Evolutionary conservation across 345 rosid species (phyloP), one percentile per base, ranked within the genome.

Genomic region (Geranium rotundifolium): DNA sequence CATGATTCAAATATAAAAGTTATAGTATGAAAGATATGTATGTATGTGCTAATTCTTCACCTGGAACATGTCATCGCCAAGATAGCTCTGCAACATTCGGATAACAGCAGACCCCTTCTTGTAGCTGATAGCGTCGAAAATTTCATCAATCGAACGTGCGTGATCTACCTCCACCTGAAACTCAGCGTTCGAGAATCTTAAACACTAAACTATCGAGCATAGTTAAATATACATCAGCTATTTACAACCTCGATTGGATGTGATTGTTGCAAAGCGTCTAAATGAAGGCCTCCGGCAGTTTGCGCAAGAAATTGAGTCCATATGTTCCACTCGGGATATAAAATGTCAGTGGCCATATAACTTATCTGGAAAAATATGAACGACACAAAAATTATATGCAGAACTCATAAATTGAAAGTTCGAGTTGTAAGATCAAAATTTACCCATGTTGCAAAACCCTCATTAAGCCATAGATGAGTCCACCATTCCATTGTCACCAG

Each of bases 401-500:
- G 7, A 7, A 31, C 37, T 31, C 37, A 31, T 7, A 31, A 2
- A 7, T 7, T 31, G 37, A 31, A 31, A 31, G 37, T 31, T 31
- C 37, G 7, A 31, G 37, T 31, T 31, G 37, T 7, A 31, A 31
- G 37, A 31, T 31, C 7, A 31, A 31, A 31, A n/a, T n/a, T n/a
- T 75, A 80, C 81, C 79, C 79, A 77, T 65, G 84, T 72, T 50
- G 77, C 84, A 39, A 77, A 77, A 29, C 81, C 75, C 71, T 69
- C 72, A 57, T 69, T 69, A 34, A 69, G 67, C 72, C 72, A 69
- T 59, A 69, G 64, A 72, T 77, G 79, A 17, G 77, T 77, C 81
- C 81, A 77, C 79, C 76, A 77, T 64, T 80, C 79, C 79, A 80
- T 77, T 0, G 84, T 77, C 39, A 80, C 75, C 30, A 81, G 79